Base-by-base conservation (phyloP, 1,139 yeast genomes). In the Sugiyamaella xylanicola region DNA sequence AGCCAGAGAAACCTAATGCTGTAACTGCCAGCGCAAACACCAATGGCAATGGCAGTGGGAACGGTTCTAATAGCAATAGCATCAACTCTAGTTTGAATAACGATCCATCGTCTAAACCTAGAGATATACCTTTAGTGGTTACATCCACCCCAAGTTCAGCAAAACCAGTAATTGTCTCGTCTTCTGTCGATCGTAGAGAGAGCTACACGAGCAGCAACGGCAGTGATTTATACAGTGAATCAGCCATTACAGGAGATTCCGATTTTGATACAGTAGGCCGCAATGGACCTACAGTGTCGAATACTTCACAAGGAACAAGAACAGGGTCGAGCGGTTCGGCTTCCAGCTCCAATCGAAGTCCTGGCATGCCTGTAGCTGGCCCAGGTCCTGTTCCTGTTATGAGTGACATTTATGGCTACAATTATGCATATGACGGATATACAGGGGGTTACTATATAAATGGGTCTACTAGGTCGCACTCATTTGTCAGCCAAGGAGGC, bases 361-460 rank as follows among this genome's bases (percentile, higher is more conserved):
- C 37, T n/a, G 37, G 37, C 20, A 19, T 25, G 3, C 19, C 48
- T 4, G n/a, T 27, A 4, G 15, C 42, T 22, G 39, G 22, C 19
- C 4, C 43, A 13, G 35, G 42, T 13, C 20, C 50, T 4, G 29
- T 25, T 13, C 20, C 50, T 4, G 29, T 25, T 17, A 32, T 17
- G 4, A 48, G 39, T 22, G 46, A 42, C 32, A 48, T 22, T 22
- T 48, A 48, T 48, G 46, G 52, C 5, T 48, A 48, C 29, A 41
- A 48, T 32, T 48, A 48, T 21, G 46, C 46, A 3, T 48, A 48
- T 41, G 52, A 27, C 11, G 47, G 52, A n/a, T 48, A 48, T 20
- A 13, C 52, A 9, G 43, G 42, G 7, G 52, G 52, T 16, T 48
- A 40, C 17, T 40, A 48, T 29, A 4, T 48, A 20, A 48, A 46